phyloP scores from a whole-genome alignment of 1,284 basidiomycete species.

The Termitomyces sp. region DNA sequence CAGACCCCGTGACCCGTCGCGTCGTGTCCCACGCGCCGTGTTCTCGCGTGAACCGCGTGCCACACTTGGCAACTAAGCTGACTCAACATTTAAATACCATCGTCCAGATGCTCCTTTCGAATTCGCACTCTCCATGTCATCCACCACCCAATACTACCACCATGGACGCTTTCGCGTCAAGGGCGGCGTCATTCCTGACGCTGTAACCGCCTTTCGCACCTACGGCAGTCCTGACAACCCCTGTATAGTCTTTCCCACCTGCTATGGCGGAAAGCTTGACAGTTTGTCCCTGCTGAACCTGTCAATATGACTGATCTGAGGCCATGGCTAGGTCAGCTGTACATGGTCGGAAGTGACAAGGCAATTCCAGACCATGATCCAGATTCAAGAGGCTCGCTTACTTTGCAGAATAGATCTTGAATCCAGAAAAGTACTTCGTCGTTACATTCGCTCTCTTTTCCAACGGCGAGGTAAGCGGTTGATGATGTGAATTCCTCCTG shows the following conservation, averaged over 20 bases:
- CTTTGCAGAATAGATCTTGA: conserved; percentile 31
- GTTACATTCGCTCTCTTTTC: conserved; percentile 55
- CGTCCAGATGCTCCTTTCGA: not conserved
- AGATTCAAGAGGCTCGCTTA: not conserved
- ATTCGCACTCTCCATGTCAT: not conserved
- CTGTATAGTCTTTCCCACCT: conserved; percentile 41
- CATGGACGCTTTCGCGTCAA: conserved; percentile 35
- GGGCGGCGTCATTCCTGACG: conserved; percentile 36
- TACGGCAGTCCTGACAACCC: conserved; percentile 37
- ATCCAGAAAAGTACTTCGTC: conserved; percentile 47
- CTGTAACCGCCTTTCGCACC: conserved; percentile 38
- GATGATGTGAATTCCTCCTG: conserved; percentile 13
- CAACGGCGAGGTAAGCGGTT: conserved; percentile 46
- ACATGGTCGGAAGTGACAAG: conserved; percentile 48
- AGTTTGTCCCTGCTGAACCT: conserved; percentile 2
- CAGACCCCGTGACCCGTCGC: conserved; percentile 5
- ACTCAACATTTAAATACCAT: not conserved
- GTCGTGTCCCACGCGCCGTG: not conserved
- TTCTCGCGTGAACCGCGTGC: not conserved
- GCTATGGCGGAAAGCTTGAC: conserved; percentile 33
- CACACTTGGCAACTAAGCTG: not conserved
- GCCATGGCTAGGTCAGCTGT: conserved; percentile 35
- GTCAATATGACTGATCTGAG: conserved; percentile 16
- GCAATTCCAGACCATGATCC: conserved; percentile 17
- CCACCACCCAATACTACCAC: conserved; percentile 30